phyloP scores from a whole-genome alignment of 495 filamentous ascomycete genomes.

The Trichoderma reesei region DNA sequence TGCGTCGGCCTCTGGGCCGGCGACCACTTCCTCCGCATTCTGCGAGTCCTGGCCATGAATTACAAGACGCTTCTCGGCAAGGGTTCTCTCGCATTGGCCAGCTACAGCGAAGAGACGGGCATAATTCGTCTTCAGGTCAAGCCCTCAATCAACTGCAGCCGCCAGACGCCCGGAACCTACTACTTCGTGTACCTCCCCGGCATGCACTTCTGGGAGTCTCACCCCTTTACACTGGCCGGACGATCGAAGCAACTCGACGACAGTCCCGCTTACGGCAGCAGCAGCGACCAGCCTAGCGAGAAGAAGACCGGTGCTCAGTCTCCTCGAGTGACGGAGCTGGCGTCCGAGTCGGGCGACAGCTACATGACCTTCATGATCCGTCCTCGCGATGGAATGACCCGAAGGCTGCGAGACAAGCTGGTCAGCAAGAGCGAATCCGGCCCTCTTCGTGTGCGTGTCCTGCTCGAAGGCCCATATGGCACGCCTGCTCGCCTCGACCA shows the following conservation, averaged over 20 bases:
- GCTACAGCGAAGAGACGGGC: slow-evolving; percentile 3
- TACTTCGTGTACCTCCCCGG: not conserved
- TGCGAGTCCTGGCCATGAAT: not conserved
- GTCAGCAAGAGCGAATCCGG: not conserved
- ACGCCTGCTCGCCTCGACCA: slow-evolving; percentile 3
- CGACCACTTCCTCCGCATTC: not conserved
- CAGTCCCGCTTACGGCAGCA: not conserved
- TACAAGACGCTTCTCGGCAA: not conserved
- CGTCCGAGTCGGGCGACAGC: not conserved
- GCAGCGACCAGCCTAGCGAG: slow-evolving; percentile 1
- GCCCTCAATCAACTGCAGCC: not conserved
- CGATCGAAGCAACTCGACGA: not conserved
- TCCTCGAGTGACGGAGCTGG: not conserved
- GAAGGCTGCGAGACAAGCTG: not conserved
- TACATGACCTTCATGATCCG: slow-evolving; percentile 5
- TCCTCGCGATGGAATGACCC: slow-evolving; percentile 3
- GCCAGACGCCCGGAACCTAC: not conserved
- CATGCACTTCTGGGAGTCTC: not conserved
- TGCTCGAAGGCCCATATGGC: not conserved
- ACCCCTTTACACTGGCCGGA: not conserved
- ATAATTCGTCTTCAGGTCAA: not conserved
- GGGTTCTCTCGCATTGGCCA: not conserved
- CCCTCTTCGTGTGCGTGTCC: not conserved
- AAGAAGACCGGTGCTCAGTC: not conserved
- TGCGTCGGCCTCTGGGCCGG: not conserved